Base-by-base conservation (phyloP, 345 rosid genomes). In the Hibiscus mutabilis region DNA sequence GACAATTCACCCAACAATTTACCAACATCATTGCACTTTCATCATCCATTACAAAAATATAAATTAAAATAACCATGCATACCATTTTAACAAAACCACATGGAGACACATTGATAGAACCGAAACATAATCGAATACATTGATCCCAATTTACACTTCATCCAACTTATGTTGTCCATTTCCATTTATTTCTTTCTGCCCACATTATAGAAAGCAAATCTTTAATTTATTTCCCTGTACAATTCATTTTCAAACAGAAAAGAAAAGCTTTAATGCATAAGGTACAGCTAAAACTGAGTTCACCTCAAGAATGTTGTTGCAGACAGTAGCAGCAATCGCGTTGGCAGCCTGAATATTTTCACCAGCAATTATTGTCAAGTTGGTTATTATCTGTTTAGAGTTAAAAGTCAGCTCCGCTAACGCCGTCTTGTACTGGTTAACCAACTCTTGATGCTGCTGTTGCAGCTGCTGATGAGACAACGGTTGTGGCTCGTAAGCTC, bases 281-380 rank as follows among this genome's bases (percentile, higher is more conserved):
- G 70, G 56, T 14, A 74, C 63, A 81, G 73, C 69, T 68, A 73
- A 72, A 81, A 81, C 88, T 84, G 74, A 81, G 76, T 87, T 95
- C 98, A 95, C 99, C 98, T 95, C 99, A 79, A 92, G 74, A 83
- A 92, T 95, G 76, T 92, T 84, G 59, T 82, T 57, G 90, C 97
- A 92, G 84, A 95, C 79, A 31, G 89, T 84, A 63, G 89, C 75
- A 0, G 89, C 96, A 63, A 95, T 82, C 35, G 90, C 88, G 71
- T 89, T 95, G 8, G 99, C 98, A 15, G 92, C 89, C 19, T 88
- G 92, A 25, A 82, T 82, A 86, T 88, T 95, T 81, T 95, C 98
- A 40, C 98, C 99, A 1, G 99, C 99, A 40, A 95, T 95, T 74
- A 95, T 92, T 0, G 97, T 95, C 79, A 95, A 86, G 72, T n/a